phyloP scores from a whole-genome alignment of 2,329 filamentous ascomycete species.

The Pseudocercospora eumusae region DNA sequence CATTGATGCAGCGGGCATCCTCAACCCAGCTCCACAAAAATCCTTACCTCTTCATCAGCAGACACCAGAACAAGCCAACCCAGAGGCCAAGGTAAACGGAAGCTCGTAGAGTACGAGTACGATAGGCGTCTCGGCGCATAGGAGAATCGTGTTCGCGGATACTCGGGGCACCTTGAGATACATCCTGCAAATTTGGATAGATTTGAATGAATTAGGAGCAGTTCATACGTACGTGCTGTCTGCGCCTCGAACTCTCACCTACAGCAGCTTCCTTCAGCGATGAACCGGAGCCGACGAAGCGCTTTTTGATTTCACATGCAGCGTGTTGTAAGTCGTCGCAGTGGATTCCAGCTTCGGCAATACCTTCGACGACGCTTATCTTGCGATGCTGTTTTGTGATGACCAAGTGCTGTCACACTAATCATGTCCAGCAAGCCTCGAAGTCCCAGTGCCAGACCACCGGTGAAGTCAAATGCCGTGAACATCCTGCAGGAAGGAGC shows the following conservation, averaged over 20 bases:
- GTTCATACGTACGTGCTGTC: background rate
- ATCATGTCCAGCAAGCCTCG: slow-evolving; percentile 3
- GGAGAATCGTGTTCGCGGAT: background rate
- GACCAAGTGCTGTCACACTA: background rate
- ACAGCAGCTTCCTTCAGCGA: background rate
- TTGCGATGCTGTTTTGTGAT: background rate
- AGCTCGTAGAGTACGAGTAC: slow-evolving; percentile 2
- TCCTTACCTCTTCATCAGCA: slow-evolving; percentile 39
- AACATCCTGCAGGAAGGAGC: slow-evolving; percentile 11
- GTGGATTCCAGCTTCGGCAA: background rate
- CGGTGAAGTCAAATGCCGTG: slow-evolving; percentile 5
- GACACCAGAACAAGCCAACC: slow-evolving; percentile 22
- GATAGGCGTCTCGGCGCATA: slow-evolving; percentile 1
- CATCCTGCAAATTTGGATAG: background rate
- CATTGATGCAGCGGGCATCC: slow-evolving; percentile 71
- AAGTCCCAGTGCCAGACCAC: background rate
- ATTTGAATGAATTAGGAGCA: slow-evolving; percentile 2
- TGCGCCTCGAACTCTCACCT: slow-evolving; percentile 9
- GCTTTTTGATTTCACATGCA: background rate
- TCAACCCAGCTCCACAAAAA: slow-evolving; percentile 63
- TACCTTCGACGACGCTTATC: background rate
- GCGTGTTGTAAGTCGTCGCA: background rate
- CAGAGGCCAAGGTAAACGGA: slow-evolving; percentile 20
- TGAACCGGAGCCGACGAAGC: background rate
- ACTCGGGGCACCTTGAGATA: background rate